These are phyloP conservation scores for Cucurbita maxima DNA, from an alignment of 306 rosid genomes.

Conservation along the genomic window DNA sequence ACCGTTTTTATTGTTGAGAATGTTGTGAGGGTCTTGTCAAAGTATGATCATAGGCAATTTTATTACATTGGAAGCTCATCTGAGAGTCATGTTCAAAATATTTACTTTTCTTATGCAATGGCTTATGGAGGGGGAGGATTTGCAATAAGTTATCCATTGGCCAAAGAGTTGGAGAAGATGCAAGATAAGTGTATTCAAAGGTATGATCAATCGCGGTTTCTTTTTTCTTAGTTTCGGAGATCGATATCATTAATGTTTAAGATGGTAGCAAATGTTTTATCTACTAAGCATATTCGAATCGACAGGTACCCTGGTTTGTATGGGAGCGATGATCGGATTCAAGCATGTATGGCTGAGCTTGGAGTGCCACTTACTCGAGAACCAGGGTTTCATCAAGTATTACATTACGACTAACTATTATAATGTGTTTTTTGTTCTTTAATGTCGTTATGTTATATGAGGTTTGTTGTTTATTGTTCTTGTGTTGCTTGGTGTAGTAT, in stretches of 20 bases:
- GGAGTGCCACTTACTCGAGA: slow-evolving; percentile 89
- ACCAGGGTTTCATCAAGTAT: slow-evolving; percentile 87
- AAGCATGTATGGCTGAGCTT: slow-evolving; percentile 88
- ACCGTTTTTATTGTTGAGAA: slow-evolving; percentile 69
- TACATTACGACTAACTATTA: not conserved
- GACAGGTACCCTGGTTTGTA: slow-evolving; percentile 37
- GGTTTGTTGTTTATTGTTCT: not conserved
- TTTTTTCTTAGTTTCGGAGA: not conserved
- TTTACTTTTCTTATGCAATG: slow-evolving; percentile 74
- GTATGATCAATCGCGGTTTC: not conserved
- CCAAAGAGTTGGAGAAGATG: slow-evolving; percentile 55
- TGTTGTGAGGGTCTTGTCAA: slow-evolving; percentile 42
- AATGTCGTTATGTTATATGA: no score
- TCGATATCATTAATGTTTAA: not conserved
- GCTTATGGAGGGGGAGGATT: slow-evolving; percentile 95
- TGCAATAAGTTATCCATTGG: slow-evolving; percentile 85
- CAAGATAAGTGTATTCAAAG: slow-evolving; percentile 77
- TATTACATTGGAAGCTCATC: slow-evolving; percentile 79
- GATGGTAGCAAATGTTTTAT: not conserved
- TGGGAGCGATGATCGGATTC: slow-evolving; percentile 89
- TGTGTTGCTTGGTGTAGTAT: slow-evolving; percentile 36
- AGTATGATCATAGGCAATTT: slow-evolving; percentile 62
- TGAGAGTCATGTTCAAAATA: slow-evolving; percentile 80
- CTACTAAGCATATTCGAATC: not conserved
- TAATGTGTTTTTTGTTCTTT: not conserved